Evolutionary conservation across 2,329 filamentous ascomycete genomes (phyloP).

Genomic region (Ambrosiella cleistominuta): DNA sequence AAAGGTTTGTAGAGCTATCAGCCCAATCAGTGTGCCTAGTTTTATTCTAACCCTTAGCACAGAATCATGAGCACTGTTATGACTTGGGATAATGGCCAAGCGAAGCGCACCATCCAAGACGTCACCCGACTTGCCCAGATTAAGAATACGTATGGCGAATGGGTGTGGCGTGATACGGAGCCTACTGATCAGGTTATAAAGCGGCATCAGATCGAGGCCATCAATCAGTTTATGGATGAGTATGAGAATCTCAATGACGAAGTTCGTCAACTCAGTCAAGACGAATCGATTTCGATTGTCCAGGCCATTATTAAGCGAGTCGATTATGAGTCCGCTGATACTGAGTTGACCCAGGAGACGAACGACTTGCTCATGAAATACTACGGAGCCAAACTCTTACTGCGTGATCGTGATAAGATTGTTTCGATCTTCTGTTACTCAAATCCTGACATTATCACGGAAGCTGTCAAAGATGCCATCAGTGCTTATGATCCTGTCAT

Average conservation of each 20-base stretch:
- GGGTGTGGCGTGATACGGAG: neutral
- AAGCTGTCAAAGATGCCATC: constrained; percentile 45
- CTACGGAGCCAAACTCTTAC: constrained; percentile 50
- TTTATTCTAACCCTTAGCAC: constrained; percentile 8
- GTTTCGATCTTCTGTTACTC: constrained; percentile 47
- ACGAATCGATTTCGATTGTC: constrained; percentile 41
- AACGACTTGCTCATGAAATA: constrained; percentile 19
- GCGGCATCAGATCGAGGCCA: constrained; percentile 38
- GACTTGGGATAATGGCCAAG: constrained; percentile 54
- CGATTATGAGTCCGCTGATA: constrained; percentile 24
- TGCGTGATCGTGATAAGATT: constrained; percentile 57
- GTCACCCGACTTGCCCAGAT: neutral
- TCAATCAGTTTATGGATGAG: constrained; percentile 39
- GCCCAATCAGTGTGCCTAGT: neutral
- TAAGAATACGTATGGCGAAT: neutral
- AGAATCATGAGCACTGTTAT: constrained; percentile 59
- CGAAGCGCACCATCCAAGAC: constrained; percentile 24
- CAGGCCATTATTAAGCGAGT: constrained; percentile 42
- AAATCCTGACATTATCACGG: constrained; percentile 56
- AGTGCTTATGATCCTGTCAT: constrained; percentile 60
- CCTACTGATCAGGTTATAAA: constrained; percentile 18
- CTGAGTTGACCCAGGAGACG: constrained; percentile 7
- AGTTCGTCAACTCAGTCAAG: constrained; percentile 36
- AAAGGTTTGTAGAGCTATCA: constrained; percentile 25
- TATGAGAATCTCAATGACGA: constrained; percentile 39